Evolutionary conservation across 2,329 filamentous ascomycete species (phyloP), one percentile per base, ranked within the genome.

Genomic region (Alternaria dauci): DNA sequence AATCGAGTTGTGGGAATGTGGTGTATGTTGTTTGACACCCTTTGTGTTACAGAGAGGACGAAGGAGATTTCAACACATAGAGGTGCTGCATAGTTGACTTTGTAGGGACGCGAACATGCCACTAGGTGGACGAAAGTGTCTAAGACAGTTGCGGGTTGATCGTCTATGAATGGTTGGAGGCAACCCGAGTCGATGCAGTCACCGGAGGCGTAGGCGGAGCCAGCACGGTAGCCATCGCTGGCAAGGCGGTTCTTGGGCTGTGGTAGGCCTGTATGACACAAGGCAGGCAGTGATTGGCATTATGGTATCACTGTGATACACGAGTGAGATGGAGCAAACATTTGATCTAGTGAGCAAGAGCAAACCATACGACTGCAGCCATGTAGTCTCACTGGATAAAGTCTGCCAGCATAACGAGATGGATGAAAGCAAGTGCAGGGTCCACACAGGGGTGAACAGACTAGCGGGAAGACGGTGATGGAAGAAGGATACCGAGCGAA

Each of bases 281-380:
- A 52, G 42, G 12, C 18, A n/a, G 38, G 11, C 30, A 32, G 34
- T 20, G 42, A 39, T 38, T 59, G 52, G 57, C 39, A 39, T 46
- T 32, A 23, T 44, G 26, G 44, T 51, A 39, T 55, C 44, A 55
- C 38, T 32, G 30, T 12, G 42, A 28, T 48, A 26, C 28, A 56
- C 47, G 20, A 47, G 20, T 38, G 36, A 20, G 36, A 46, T 42
- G 34, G 34, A 56, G 57, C 57, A 58, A 58, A 58, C 55, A 30
- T 28, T n/a, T 36, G 8, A 20, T 30, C 30, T 43, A 34, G 18
- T 14, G 25, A 25, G 11, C 50, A 26, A 30, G 38, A 56, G 39
- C 44, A 56, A 59, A 59, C 58, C 5, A 52, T 14, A 6, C 14
- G 23, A 23, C 7, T 5, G 34, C 39, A n/a, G 36, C 28, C 12